Conservation (phyloP, 2,329 filamentous ascomycete species). For the Colletotrichum falcatum region DNA sequence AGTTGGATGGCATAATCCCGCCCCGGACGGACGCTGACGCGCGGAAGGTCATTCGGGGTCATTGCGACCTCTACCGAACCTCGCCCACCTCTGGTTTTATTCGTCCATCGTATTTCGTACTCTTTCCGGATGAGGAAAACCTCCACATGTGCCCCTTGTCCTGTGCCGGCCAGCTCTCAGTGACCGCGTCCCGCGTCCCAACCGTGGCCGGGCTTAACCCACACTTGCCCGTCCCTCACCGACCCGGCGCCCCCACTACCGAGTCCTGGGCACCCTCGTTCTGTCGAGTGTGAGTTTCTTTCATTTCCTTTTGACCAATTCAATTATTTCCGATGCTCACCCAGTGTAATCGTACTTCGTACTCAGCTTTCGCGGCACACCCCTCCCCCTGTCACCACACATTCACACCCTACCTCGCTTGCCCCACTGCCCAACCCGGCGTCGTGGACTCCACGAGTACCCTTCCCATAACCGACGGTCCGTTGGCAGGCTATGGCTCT, state of each 20-base stretch:
- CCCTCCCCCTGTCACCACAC: neutral
- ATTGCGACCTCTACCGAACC: neutral
- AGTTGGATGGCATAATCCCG: slow-evolving; percentile 12
- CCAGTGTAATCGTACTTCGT: neutral
- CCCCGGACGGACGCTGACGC: slow-evolving; percentile 5
- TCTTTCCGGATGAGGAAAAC: neutral
- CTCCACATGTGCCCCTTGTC: slow-evolving; percentile 22
- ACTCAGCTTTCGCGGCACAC: slow-evolving; percentile 17
- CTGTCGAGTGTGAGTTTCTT: neutral
- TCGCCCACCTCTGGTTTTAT: neutral
- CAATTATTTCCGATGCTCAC: slow-evolving; percentile 12
- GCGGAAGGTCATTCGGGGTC: slow-evolving; percentile 14
- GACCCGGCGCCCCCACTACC: slow-evolving; percentile 21
- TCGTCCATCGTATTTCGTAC: slow-evolving; percentile 38
- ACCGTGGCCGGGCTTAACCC: neutral
- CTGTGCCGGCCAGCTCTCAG: slow-evolving; percentile 13
- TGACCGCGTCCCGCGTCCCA: slow-evolving; percentile 5
- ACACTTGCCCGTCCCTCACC: slow-evolving; percentile 20
- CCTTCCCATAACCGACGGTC: neutral
- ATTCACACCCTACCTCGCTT: neutral
- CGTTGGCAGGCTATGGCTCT: slow-evolving; percentile 9
- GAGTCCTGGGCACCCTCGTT: neutral
- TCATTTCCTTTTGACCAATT: neutral
- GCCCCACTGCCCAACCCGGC: neutral
- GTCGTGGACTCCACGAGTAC: slow-evolving; percentile 17